phyloP scores from a whole-genome alignment of 148 eudicot genomes.

The Cornus suecica region DNA sequence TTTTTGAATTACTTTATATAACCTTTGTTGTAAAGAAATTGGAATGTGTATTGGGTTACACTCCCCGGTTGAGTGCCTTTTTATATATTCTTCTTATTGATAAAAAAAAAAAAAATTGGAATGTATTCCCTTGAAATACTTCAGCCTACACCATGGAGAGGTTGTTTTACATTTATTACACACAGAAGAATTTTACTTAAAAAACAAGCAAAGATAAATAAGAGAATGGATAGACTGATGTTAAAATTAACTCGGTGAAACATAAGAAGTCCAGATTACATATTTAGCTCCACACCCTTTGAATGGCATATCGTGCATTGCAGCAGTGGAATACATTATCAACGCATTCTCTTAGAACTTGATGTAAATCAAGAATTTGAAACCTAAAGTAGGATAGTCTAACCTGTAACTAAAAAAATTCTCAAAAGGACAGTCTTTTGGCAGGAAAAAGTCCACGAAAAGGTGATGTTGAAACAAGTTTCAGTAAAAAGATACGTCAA shows the following conservation, averaged over 20 bases:
- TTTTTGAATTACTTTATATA: no score
- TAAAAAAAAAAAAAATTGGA: neutral
- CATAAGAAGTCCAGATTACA: neutral
- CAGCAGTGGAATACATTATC: neutral
- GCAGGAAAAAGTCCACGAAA: no score
- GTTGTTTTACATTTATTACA: neutral
- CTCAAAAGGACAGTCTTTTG: neutral
- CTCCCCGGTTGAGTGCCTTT: no score
- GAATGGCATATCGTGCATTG: neutral
- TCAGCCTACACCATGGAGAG: neutral
- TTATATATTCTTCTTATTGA: no score
- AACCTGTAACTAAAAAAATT: neutral
- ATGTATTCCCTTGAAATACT: neutral
- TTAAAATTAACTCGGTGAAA: neutral
- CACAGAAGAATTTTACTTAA: neutral
- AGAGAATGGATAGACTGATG: no score
- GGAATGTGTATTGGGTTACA: neutral
- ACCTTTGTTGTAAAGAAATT: neutral
- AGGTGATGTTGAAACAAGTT: no score
- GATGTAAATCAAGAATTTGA: neutral
- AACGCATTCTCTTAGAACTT: neutral
- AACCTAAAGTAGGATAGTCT: neutral
- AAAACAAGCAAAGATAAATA: no score
- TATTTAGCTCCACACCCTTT: neutral
- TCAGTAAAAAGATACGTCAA: no score